Evolutionary conservation across 2,329 filamentous ascomycete genomes (phyloP).

Genomic region (Penicillium italicum): DNA sequence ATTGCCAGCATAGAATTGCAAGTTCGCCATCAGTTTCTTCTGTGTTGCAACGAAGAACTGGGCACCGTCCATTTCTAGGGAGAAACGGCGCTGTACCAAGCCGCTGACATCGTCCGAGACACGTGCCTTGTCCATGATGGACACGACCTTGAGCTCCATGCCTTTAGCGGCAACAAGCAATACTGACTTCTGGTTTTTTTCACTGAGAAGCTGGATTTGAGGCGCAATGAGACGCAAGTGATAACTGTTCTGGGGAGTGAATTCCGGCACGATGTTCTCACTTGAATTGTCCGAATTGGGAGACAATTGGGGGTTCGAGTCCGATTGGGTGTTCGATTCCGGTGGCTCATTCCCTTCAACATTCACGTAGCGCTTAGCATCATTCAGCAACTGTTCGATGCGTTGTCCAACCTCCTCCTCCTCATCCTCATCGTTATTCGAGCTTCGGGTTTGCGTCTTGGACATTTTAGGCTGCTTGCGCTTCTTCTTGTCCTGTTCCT

Average conservation of each 20-base stretch:
- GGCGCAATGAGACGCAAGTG: slow-evolving; percentile 92
- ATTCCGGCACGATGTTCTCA: slow-evolving; percentile 79
- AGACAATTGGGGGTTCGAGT: slow-evolving; percentile 38
- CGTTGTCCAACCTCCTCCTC: slow-evolving; percentile 69
- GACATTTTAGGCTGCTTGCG: slow-evolving; percentile 39
- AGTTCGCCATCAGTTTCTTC: slow-evolving; percentile 80
- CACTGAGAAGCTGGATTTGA: slow-evolving; percentile 96
- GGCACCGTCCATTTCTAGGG: slow-evolving; percentile 92
- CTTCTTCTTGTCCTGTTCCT: slow-evolving; percentile 80
- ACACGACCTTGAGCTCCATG: slow-evolving; percentile 96
- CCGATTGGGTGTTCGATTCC: slow-evolving; percentile 41
- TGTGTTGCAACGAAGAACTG: slow-evolving; percentile 97
- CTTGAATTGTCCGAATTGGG: slow-evolving; percentile 53
- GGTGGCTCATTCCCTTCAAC: slow-evolving; percentile 57
- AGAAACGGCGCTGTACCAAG: slow-evolving; percentile 88
- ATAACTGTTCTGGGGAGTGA: slow-evolving; percentile 87
- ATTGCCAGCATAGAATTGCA: slow-evolving; percentile 92
- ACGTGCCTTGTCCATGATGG: slow-evolving; percentile 95
- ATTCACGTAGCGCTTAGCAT: slow-evolving; percentile 77
- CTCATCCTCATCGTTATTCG: slow-evolving; percentile 56
- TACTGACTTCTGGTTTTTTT: slow-evolving; percentile 96
- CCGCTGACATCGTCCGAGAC: slow-evolving; percentile 91
- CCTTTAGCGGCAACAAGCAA: slow-evolving; percentile 94
- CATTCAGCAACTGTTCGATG: slow-evolving; percentile 78
- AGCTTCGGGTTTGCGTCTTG: slow-evolving; percentile 21